Base-by-base conservation (phyloP, 768 basidiomycete genomes). In the Macrolepiota dolichaula region DNA sequence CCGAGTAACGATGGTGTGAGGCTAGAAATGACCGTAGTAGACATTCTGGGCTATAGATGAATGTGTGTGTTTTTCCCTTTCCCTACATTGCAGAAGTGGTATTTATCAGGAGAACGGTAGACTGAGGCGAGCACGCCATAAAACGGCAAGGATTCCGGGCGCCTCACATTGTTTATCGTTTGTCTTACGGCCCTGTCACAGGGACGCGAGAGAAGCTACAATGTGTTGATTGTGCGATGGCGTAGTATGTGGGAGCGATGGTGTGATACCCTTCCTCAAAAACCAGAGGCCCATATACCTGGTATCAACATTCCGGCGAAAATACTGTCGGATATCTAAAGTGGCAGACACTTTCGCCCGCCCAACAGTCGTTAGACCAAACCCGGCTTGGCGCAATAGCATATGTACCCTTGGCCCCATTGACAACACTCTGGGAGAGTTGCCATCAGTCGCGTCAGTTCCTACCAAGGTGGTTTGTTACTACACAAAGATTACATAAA, bases 1-100 rank as follows among this genome's bases (percentile, higher is more conserved):
- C 76, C 75, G 0, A 74, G 68, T 55, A 75, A 51, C 32, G 70
- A 71, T 7, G 22, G 44, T 9, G 25, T 32, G 29, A 7, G 3
- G 29, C 29, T 32, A 7, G 29, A 49, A 35, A 2, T 32, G 17
- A 54, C 32, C 11, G 52, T 35, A 12, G 52, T 38, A 10, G 52
- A 35, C 52, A 54, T 54, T 9, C n/a, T 37, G 37, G 15, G 9
- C 13, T 15, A 17, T 32, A 32, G 29, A 7, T 32, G 29, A 32
- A 32, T 7, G 29, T 54, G 0, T 13, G 36, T 24, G 19, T 7
- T 50, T 22, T 4, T 32, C 19, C 42, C 5, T 44, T 44, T 7
- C 42, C 15, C 6, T 19, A 19, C 9, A 9, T 10, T 0, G 1
- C 6, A 35, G 51, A 25, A 35, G 10, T n/a, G 2, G 22, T 54